Evolutionary conservation across 2,329 filamentous ascomycete genomes (phyloP).

Genomic region (Verruconis gallopava): DNA sequence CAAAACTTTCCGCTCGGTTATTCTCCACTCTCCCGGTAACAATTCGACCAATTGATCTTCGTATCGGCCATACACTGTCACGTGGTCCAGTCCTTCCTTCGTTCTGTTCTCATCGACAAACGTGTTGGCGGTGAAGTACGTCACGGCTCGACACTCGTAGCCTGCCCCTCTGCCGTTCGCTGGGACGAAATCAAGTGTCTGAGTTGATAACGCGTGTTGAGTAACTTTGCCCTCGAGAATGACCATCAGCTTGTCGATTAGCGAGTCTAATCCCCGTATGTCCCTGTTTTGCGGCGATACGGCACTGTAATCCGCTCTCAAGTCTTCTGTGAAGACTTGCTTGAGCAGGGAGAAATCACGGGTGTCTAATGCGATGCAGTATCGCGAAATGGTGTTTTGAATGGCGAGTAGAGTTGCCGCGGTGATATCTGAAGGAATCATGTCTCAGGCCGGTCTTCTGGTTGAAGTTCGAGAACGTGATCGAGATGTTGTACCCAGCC

Average conservation of each 20-base stretch:
- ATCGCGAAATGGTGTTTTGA: slow-evolving; percentile 28
- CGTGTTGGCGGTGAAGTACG: slow-evolving; percentile 8
- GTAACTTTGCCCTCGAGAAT: slow-evolving; percentile 5
- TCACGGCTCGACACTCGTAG: slow-evolving; percentile 5
- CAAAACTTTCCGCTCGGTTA: slow-evolving; percentile 6
- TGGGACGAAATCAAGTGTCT: neutral
- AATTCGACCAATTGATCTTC: slow-evolving; percentile 5
- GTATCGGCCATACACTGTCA: slow-evolving; percentile 8
- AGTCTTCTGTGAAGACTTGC: slow-evolving; percentile 28
- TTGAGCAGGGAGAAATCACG: slow-evolving; percentile 27
- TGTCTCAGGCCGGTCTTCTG: too few species aligned
- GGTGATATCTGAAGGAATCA: neutral
- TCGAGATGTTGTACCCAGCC: too few species aligned
- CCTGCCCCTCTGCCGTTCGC: neutral
- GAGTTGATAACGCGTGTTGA: slow-evolving; percentile 7
- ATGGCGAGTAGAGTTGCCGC: slow-evolving; percentile 20
- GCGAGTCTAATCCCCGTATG: neutral
- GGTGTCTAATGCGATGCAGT: slow-evolving; percentile 32
- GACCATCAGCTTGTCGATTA: slow-evolving; percentile 3
- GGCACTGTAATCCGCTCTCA: slow-evolving; percentile 28
- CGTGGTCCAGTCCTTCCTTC: slow-evolving; percentile 4
- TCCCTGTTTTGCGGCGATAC: slow-evolving; percentile 4
- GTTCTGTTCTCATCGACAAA: slow-evolving; percentile 1
- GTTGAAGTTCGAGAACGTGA: too few species aligned
- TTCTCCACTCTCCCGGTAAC: slow-evolving; percentile 4